Base-by-base conservation (phyloP, 164 flowering plant genomes). In the Vitis amurensis region DNA sequence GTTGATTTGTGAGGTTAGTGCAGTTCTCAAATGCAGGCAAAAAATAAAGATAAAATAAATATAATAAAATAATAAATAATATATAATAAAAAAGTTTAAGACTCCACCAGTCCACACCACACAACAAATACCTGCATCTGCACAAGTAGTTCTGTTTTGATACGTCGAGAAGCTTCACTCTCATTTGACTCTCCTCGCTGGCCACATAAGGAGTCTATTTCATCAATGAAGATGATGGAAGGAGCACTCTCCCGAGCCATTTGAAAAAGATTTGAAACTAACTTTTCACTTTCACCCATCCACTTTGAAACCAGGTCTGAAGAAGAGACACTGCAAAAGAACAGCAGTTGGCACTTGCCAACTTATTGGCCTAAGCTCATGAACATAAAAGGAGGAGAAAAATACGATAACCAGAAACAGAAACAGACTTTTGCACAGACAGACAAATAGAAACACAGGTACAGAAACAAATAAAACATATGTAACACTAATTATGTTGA, bases 201-300 rank as follows among this genome's bases (percentile, higher is more conserved):
- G 55, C 99, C 97, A 85, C 97, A 88, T 50, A 96, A 82, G 37
- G 98, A 96, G 86, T 96, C 99, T 69, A 95, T 95, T 78, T 95
- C 99, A 85, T 95, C 98, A 69, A 95, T 47, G 66, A 95, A 93
- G 68, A 93, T 95, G 66, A 95, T 95, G 57, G 99, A 90, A 57
- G 99, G 99, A 63, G 93, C 88, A 83, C 97, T 93, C 72, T 93
- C 97, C 70, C 99, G 97, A 55, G 99, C 98, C 99, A 95, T 93
- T 75, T 93, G 88, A 70, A 95, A 95, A 69, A 95, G 97, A 74
- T 89, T 93, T 30, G 99, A 89, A 69, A 95, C 98, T 72, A 95
- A 82, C 84, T 93, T 95, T 83, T 95, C 99, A 86, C 98, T 95
- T 84, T 95, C 98, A 64, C 98, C 99, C 99, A 95, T 91, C 99